Conservation (phyloP, 2,329 filamentous ascomycete genomes). For the Diplodia sapinea region DNA sequence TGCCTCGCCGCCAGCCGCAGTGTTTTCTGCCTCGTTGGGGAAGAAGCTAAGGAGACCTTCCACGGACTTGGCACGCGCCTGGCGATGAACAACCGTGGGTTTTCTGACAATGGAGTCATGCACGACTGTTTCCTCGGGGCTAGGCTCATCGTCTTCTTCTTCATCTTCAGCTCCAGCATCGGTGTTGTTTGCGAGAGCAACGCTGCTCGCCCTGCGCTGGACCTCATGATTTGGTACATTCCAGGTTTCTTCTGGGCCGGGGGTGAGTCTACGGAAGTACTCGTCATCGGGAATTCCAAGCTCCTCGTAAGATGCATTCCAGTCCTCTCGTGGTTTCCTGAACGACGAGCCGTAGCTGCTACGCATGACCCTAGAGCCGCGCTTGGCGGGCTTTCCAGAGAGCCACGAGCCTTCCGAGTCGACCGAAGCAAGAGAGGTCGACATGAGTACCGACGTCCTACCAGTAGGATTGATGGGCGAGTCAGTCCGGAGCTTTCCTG, state of each 20-base stretch:
- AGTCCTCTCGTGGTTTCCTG: conserved; percentile 57
- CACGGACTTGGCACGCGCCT: conserved; percentile 64
- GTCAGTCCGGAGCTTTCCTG: conserved; percentile 44
- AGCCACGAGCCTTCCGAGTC: conserved; percentile 98
- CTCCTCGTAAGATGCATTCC: conserved; percentile 69
- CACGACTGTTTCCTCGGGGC: conserved; percentile 48
- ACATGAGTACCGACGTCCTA: conserved; percentile 54
- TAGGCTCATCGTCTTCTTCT: conserved; percentile 38
- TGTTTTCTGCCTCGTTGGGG: conserved; percentile 38
- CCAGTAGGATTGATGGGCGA: conserved; percentile 49
- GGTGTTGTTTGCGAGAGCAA: conserved; percentile 44
- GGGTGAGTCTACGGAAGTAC: conserved; percentile 67
- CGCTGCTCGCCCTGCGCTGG: conserved; percentile 52
- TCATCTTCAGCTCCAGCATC: conserved; percentile 56
- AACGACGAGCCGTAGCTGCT: conserved; percentile 55
- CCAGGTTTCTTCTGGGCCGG: conserved; percentile 51
- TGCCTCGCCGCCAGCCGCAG: conserved; percentile 37
- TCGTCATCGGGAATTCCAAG: conserved; percentile 72
- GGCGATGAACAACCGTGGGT: conserved; percentile 68
- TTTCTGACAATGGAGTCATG: conserved; percentile 61
- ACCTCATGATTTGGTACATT: conserved; percentile 30
- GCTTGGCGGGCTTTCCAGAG: conserved; percentile 70
- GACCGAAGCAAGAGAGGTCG: conserved; percentile 88
- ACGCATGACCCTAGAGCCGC: conserved; percentile 52
- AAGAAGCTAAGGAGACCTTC: conserved; percentile 64